Base-by-base conservation (phyloP, 2,329 filamentous ascomycete genomes). In the Sporothrix curviconia region DNA sequence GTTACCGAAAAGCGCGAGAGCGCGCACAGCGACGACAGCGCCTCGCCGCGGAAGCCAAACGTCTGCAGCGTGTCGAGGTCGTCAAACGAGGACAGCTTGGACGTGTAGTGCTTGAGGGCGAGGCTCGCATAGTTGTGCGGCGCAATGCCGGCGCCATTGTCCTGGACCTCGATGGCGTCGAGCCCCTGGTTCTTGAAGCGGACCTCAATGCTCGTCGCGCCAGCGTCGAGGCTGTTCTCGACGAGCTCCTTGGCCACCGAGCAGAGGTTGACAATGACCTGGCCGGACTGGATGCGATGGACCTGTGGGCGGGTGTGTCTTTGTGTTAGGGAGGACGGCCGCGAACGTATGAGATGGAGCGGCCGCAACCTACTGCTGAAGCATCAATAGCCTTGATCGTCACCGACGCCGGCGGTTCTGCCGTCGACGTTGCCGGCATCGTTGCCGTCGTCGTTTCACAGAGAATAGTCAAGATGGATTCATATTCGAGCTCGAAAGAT, bases 181-280 rank as follows among this genome's bases (percentile, higher is more conserved):
- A 99, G 82, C 0, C 94, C 94, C 70, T 96, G 87, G 66, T 96
- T 96, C 69, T 91, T 96, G 76, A 99, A 97, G 53, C 92, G 89
- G 24, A 99, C 84, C 69, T 99, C 94, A 67, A 99, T 88, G 55
- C 83, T 89, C 15, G 90, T 92, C 59, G 94, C 91, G 55, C 89
- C 87, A 24, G 94, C 92, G 77, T 99, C 94, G 50, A 99, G 79
- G 69, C 90, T 90, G 70, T 99, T 99, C 71, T 99, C 94, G 37
- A 97, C 89, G 14, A 99, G 77, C 73, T 99, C 94, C 71, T 99
- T 99, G 53, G 91, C 92, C 25, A 97, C 94, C 1, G 94, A 97
- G 71, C 89, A 94, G 54, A 99, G 78, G 73, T 97, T 95, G 63
- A 96, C 88, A 65, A 99, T 99, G 66, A 99, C 94, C 72, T 99